Evolutionary conservation across 345 rosid genomes (phyloP), one percentile per base, ranked within the genome.

Genomic region (Lumnitzera littorea): DNA sequence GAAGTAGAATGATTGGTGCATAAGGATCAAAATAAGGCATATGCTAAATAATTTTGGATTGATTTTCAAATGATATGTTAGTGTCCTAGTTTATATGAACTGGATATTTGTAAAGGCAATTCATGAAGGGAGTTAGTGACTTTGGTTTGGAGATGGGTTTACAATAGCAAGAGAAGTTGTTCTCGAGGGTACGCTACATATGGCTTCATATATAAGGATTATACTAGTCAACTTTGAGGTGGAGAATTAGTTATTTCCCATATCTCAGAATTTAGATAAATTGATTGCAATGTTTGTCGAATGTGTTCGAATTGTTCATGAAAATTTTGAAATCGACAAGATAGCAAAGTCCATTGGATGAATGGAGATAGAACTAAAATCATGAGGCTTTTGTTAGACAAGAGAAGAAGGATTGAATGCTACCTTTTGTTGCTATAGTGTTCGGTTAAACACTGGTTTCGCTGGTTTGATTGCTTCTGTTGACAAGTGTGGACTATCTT

Each of bases 121-220:
- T 73, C 91, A 88, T 73, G 98, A 91, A 84, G 98, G 95, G 50
- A 81, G 96, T 74, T 88, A 96, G 67, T 91, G 98, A 96, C 83
- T 91, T 63, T 91, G 98, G 98, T 95, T 91, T 52, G 98, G 98
- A 63, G 98, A 88, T 82, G 98, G 98, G 64, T 91, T 91, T 86
- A 88, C 98, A 64, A 91, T 80, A 10, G 65, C 78, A 36, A 84
- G 82, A 66, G 98, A 91, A 85, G 96, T 91, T 70, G 98, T 88
- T 64, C 91, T 91, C 46, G 86, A 91, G 72, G 96, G 98, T 52
- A 95, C 88, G 70, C 84, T 91, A 76, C 96, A 88, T 70, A 79
- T 91, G 84, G 88, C 87, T 75, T 95, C 96, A 58, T 91, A 91
- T 65, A 70, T 91, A 65, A 95, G 98, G 50, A 95, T 91, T 65